phyloP scores from a whole-genome alignment of 176 grass and related monocot genomes.

The Bonia amplexicaulis region DNA sequence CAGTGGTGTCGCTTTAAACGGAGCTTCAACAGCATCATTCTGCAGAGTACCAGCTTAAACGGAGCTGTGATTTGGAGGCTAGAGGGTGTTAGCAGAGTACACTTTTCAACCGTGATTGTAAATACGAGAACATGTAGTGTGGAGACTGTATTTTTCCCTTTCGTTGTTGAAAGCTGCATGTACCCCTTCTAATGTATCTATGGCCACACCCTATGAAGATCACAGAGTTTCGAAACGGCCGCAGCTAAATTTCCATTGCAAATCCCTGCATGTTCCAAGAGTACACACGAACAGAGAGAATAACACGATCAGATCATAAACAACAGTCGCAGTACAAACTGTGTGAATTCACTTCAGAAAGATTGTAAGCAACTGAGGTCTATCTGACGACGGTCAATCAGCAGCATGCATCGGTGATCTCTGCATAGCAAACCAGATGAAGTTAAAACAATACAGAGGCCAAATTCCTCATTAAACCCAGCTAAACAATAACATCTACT shows the following conservation, averaged over 20 bases:
- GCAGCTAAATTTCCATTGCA: too few species aligned
- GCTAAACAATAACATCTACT: slow-evolving; percentile 15
- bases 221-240: too few species aligned
- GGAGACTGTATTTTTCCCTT: neutral
- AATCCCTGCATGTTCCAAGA: too few species aligned
- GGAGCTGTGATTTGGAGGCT: neutral
- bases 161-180: neutral
- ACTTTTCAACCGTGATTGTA: neutral
- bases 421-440: neutral
- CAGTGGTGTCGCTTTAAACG: neutral
- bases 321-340: too few species aligned
- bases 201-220: too few species aligned
- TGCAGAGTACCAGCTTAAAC: too few species aligned
- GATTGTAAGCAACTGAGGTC: too few species aligned
- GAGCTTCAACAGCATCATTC: too few species aligned
- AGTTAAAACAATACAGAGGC: neutral
- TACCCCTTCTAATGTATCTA: neutral
- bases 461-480: neutral
- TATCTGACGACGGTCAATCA: neutral
- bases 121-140: neutral
- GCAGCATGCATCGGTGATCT: neutral
- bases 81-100: neutral
- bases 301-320: too few species aligned
- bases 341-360: neutral
- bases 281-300: too few species aligned